Evolutionary conservation across 2,329 filamentous ascomycete genomes (phyloP), one percentile per base, ranked within the genome.

Genomic region (Cercospora sp.): DNA sequence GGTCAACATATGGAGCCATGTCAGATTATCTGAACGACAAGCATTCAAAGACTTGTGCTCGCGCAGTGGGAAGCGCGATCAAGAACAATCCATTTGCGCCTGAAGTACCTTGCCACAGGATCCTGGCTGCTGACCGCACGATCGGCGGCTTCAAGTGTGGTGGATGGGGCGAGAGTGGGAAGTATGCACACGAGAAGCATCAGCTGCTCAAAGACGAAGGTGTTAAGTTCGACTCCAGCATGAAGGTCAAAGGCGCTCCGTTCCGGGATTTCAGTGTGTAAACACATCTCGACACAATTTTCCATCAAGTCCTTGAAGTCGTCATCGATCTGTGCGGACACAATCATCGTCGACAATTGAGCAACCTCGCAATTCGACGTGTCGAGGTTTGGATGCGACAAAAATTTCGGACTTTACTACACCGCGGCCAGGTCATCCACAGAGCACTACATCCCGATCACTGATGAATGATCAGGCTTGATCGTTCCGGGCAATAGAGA

Each of bases 131-230:
- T 16, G 76, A 76, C 60, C 76, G 77, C 12, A 72, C 76, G 6
- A 76, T 87, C 20, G 84, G 85, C 16, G 85, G 85, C 10, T 87
- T 86, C 72, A 80, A 82, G 42, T 55, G 62, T 28, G 85, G 85
- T 13, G 77, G 79, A 36, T 83, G 83, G 83, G 79, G 81, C 28
- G 81, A 81, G 65, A 76, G 81, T n/a, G 81, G 81, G 5, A 79
- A 79, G 69, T 78, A 79, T 74, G 80, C 80, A 12, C 73, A 72
- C 18, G 77, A 80, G 67, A 84, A 83, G 73, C 78, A 77, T 55
- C 77, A 77, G 66, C 68, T 83, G 65, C 72, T 83, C 66, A 74
- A 74, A 51, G 79, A 77, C 31, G 82, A 84, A 69, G 82, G 82
- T 4, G 79, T 84, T 5, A 73, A 70, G 60, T 83, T 84, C 73